A percentile compares a stretch with the other conserved stretches of the same genome.
Evolutionary conservation across 768 basidiomycete species (phyloP).

Genomic region (Rhodosporidiobolus sp.): DNA sequence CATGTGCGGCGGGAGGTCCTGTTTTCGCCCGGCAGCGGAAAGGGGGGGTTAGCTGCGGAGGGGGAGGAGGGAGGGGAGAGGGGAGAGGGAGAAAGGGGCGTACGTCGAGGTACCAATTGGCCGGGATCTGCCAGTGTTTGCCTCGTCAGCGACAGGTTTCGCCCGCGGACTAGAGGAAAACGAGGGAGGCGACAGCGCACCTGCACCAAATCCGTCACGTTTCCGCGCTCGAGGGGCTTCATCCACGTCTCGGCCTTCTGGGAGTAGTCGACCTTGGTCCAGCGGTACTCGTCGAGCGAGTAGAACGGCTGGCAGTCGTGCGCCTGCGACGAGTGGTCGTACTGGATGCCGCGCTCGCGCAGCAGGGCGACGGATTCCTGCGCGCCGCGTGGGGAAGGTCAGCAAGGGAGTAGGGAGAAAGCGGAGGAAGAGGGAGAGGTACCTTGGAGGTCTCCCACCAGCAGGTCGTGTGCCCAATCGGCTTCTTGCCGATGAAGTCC

Average conservation of each 20-base stretch:
- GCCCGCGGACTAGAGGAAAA: too few species aligned
- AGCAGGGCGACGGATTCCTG: constrained; percentile 59
- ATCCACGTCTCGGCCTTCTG: constrained; percentile 65
- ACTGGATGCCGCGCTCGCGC: constrained; percentile 69
- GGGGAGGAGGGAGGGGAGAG: background rate
- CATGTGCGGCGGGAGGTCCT: constrained; percentile 60
- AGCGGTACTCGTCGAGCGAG: constrained; percentile 64
- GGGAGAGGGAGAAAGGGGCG: background rate
- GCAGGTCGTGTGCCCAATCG: constrained; percentile 67
- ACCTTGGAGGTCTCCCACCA: constrained; percentile 76
- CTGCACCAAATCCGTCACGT: constrained; percentile 61
- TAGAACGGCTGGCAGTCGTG: constrained; percentile 63
- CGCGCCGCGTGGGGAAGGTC: constrained; percentile 8
- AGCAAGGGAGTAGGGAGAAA: background rate
- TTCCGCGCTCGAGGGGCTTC: constrained; percentile 65
- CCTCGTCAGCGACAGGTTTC: too few species aligned
- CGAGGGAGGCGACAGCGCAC: constrained; percentile 50
- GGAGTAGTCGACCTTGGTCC: constrained; percentile 71
- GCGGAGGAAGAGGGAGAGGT: constrained; percentile 46
- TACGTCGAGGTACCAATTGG: constrained; percentile 59
- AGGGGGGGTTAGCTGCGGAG: constrained; percentile 39
- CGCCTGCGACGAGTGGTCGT: constrained; percentile 63
- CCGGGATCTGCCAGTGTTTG: constrained; percentile 50
- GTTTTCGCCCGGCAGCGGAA: too few species aligned
- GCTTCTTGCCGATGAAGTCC: constrained; percentile 41